Conservation (phyloP, 2,329 filamentous ascomycete genomes). For the Neopestalotiopsis sp. region DNA sequence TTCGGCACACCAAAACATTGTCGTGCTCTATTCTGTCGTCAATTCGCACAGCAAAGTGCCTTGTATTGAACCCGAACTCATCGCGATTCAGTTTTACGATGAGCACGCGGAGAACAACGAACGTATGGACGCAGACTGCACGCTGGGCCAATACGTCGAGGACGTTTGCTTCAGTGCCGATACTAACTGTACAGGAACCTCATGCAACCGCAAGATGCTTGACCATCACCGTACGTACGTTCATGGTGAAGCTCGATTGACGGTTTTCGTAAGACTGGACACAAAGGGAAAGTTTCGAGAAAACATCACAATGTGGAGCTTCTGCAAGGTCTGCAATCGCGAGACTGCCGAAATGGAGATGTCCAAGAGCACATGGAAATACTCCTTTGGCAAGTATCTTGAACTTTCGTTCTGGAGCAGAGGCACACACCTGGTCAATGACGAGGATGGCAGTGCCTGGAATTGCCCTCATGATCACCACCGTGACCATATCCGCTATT, state of each 20-base stretch:
- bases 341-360: conserved; percentile 90
- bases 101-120: conserved; percentile 73
- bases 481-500: conserved; percentile 90
- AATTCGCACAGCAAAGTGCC: conserved; percentile 94
- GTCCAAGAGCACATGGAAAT: conserved; percentile 95
- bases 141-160: conserved; percentile 93
- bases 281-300: conserved; percentile 56
- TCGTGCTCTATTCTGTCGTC: conserved; percentile 90
- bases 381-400: conserved; percentile 98
- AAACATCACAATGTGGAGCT: conserved; percentile 96
- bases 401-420: conserved; percentile 96
- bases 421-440: conserved; percentile 75
- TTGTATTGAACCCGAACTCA: conserved; percentile 87
- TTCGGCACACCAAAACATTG: conserved; percentile 94
- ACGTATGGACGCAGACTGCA: conserved; percentile 83
- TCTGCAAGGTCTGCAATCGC: conserved; percentile 88
- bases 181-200: conserved; percentile 79
- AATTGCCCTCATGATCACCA: conserved; percentile 89
- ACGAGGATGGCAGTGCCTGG: conserved; percentile 50
- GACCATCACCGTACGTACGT: conserved; percentile 97
- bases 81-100: conserved; percentile 92
- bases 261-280: conserved; percentile 81
- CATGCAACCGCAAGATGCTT: conserved; percentile 86
- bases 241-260: conserved; percentile 92
- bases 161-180: conserved; percentile 81